These are phyloP conservation scores for Xanthoconium purpureum DNA, from an alignment of 768 basidiomycete genomes.

Conservation along the genomic window DNA sequence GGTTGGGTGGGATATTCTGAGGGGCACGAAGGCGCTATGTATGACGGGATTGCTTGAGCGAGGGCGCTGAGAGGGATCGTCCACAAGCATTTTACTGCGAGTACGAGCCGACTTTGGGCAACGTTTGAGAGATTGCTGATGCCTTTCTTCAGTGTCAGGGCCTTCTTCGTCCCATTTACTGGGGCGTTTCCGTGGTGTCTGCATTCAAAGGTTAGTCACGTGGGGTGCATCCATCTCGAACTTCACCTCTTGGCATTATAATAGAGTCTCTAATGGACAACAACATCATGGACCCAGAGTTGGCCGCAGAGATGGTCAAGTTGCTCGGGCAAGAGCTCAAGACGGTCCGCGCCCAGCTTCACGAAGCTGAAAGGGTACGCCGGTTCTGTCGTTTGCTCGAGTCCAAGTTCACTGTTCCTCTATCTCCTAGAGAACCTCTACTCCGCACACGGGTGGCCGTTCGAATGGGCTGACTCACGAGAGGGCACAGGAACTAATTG, in stretches of 20 bases:
- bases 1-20: slow-evolving; percentile 71
- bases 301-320: slow-evolving; percentile 25
- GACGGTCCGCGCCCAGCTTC: slow-evolving; percentile 18
- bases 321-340: slow-evolving; percentile 28
- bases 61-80: slow-evolving; percentile 16
- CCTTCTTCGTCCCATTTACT: slow-evolving; percentile 70
- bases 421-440: slow-evolving; percentile 9
- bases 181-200: slow-evolving; percentile 57
- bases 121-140: slow-evolving; percentile 49
- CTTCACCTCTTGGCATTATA: no score
- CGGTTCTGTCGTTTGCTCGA: neutral
- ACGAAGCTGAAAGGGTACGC: slow-evolving; percentile 21
- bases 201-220: slow-evolving; percentile 19
- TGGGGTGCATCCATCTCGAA: neutral
- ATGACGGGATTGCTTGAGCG: slow-evolving; percentile 13
- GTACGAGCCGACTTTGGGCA: slow-evolving; percentile 42
- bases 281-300: slow-evolving; percentile 23
- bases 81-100: slow-evolving; percentile 12
- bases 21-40: slow-evolving; percentile 73
- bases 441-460: neutral
- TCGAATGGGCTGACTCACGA: slow-evolving; percentile 4
- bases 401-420: neutral
- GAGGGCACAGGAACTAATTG: slow-evolving; percentile 5
- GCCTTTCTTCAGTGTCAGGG: slow-evolving; percentile 38
- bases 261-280: slow-evolving; percentile 13